phyloP scores from a whole-genome alignment of 2,329 filamentous ascomycete genomes.

The Dothideomycetes sp. region DNA sequence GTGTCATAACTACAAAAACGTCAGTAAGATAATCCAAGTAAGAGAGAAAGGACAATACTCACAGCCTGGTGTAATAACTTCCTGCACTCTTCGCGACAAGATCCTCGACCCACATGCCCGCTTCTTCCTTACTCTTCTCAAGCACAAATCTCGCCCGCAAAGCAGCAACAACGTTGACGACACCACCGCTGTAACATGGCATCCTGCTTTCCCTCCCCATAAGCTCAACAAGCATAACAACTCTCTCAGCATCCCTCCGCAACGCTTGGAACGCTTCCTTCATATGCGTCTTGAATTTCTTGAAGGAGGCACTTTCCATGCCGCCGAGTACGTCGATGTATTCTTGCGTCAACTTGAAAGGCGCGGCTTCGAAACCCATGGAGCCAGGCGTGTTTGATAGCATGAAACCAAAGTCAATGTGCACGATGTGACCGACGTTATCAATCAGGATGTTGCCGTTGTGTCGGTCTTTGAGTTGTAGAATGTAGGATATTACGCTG shows the following conservation, averaged over 20 bases:
- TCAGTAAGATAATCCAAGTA: not conserved
- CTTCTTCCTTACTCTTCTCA: slow-evolving; percentile 73
- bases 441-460: slow-evolving; percentile 83
- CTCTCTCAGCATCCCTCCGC: slow-evolving; percentile 66
- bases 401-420: slow-evolving; percentile 89
- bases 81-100: slow-evolving; percentile 72
- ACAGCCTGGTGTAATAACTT: slow-evolving; percentile 81
- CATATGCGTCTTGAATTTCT: slow-evolving; percentile 68
- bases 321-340: slow-evolving; percentile 79
- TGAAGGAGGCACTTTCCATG: slow-evolving; percentile 58
- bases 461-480: slow-evolving; percentile 78
- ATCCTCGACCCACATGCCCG: slow-evolving; percentile 73
- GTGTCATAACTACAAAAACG: slow-evolving; percentile 57
- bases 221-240: slow-evolving; percentile 73
- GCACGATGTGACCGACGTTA: slow-evolving; percentile 76
- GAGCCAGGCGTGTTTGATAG: slow-evolving; percentile 76
- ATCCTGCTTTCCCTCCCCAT: slow-evolving; percentile 79
- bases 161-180: slow-evolving; percentile 59
- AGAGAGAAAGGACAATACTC: slow-evolving; percentile 6
- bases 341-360: slow-evolving; percentile 78
- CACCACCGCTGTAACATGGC: slow-evolving; percentile 70
- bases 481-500: slow-evolving; percentile 73
- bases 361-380: slow-evolving; percentile 77
- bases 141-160: slow-evolving; percentile 70
- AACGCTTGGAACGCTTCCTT: slow-evolving; percentile 79